Conservation (phyloP, 2,329 filamentous ascomycete genomes). For the Calonectria ilicicola region DNA sequence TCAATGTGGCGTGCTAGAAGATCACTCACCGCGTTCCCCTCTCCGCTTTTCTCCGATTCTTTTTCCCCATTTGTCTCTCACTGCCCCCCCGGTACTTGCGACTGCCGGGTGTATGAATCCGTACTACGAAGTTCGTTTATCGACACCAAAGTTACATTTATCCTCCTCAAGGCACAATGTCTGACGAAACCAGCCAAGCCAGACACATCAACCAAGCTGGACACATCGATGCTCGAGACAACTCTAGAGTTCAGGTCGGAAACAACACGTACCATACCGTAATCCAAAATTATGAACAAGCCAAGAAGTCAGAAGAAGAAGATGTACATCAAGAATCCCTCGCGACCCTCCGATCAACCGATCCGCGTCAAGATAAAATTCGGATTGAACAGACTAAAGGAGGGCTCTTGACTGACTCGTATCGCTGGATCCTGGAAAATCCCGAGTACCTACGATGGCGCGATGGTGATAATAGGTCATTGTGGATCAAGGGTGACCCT, state of each 20-base stretch:
- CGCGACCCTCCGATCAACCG: constrained; percentile 28
- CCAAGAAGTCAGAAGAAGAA: not conserved
- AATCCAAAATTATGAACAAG: not conserved
- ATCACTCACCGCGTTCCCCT: no score
- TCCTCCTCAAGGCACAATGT: no score
- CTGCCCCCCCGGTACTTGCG: no score
- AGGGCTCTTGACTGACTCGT: constrained; percentile 46
- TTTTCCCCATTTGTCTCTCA: no score
- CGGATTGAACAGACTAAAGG: constrained; percentile 52
- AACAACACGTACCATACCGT: not conserved
- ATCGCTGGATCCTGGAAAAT: constrained; percentile 50
- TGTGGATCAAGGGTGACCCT: constrained; percentile 54
- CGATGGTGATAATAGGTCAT: constrained; percentile 32
- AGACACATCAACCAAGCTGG: no score
- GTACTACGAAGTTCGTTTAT: no score
- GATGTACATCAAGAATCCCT: not conserved
- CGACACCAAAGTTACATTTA: no score
- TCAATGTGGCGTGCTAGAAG: no score
- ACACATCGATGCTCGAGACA: no score
- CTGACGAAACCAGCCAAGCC: no score
- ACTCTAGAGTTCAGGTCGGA: not conserved
- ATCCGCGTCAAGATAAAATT: constrained; percentile 49
- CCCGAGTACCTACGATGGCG: constrained; percentile 31
- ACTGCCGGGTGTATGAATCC: no score
- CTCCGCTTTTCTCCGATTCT: no score